Base-by-base conservation (phyloP, 352 stramenopile genomes). In the Phytophthora pinifolia region DNA sequence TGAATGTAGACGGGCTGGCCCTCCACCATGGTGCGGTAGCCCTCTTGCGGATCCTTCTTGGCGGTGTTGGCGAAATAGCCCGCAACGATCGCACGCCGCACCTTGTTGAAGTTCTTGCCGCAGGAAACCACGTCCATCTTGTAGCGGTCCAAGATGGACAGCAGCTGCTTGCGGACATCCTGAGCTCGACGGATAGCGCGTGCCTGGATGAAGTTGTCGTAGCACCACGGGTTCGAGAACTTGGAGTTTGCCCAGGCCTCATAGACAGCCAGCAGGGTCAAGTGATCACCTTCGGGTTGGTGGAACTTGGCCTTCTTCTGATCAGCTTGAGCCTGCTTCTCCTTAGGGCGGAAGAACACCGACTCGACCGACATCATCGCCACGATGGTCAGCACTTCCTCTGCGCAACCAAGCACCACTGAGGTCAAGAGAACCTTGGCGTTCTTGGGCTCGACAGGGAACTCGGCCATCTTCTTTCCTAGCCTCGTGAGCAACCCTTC, bases 271-370 rank as follows among this genome's bases (percentile, higher is more conserved):
- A 99, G 70, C 4, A 99, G 74, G 13, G 97, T 99, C 18, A 99
- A 73, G 66, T 99, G 98, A 71, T 99, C 98, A 33, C 98, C 97
- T 62, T 99, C 98, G 4, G 96, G 84, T 59, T 99, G 95, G 63
- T 98, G 94, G 58, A 99, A 99, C 68, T 99, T 99, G 12, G 96
- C 96, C 70, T 99, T 99, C 72, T 98, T 98, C 79, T 99, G 97
- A 61, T 99, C 97, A n/a, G 97, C 97, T 67, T 98, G 94, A 3
- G 88, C 89, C 68, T 99, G 96, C 67, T 99, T 99, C 50, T 99
- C 97, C 62, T 99, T 98, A 8, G 97, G 97, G 5, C 97, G 81
- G 62, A 98, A 99, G 68, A 99, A 99, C 4, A 98, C 89, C 44
- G 98, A 99, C 56, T 99, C 96, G 1, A 99, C 97, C 31, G 92